phyloP scores from a whole-genome alignment of 108 stramenopile species.

The Discostella pseudostelligera region DNA sequence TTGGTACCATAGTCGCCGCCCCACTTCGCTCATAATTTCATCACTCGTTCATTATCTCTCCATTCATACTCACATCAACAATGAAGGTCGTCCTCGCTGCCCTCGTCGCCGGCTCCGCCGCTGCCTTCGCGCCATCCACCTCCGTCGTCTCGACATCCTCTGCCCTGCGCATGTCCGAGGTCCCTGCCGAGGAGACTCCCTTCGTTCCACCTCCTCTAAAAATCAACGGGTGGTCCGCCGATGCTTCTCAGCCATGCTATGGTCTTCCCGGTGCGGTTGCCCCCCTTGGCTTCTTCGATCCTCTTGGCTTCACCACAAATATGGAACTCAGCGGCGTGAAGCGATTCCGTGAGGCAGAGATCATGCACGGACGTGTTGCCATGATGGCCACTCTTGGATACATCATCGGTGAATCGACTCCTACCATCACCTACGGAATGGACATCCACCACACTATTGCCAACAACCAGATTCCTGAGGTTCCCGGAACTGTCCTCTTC shows the following conservation, averaged over 20 bases:
- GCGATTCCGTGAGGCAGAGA: conserved; percentile 63
- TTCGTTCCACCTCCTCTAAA: not conserved
- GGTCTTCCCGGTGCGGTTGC: conserved; percentile 42
- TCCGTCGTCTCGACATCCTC: conserved; percentile 8
- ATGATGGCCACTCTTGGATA: conserved; percentile 53
- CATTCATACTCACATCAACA: not conserved
- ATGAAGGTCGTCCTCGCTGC: conserved; percentile 33
- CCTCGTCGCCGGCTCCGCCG: conserved; percentile 25
- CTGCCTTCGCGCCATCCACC: conserved; percentile 25
- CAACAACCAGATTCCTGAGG: conserved; percentile 56
- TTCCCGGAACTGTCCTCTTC: conserved; percentile 31
- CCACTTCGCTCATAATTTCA: too few relatives aligned
- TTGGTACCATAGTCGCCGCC: too few relatives aligned
- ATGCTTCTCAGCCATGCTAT: conserved; percentile 18
- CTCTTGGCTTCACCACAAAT: conserved; percentile 49
- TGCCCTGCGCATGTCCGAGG: conserved; percentile 23
- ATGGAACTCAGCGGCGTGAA: conserved; percentile 40
- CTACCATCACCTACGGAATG: conserved; percentile 42
- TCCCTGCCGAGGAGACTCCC: conserved; percentile 1
- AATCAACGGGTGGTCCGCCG: conserved; percentile 38
- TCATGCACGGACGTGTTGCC: conserved; percentile 57
- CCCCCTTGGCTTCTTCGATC: conserved; percentile 44
- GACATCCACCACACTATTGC: conserved; percentile 50
- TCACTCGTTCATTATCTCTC: not conserved
- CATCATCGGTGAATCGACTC: conserved; percentile 47